Evolutionary conservation across 768 basidiomycete species (phyloP).

Genomic region (Suillus occidentalis): DNA sequence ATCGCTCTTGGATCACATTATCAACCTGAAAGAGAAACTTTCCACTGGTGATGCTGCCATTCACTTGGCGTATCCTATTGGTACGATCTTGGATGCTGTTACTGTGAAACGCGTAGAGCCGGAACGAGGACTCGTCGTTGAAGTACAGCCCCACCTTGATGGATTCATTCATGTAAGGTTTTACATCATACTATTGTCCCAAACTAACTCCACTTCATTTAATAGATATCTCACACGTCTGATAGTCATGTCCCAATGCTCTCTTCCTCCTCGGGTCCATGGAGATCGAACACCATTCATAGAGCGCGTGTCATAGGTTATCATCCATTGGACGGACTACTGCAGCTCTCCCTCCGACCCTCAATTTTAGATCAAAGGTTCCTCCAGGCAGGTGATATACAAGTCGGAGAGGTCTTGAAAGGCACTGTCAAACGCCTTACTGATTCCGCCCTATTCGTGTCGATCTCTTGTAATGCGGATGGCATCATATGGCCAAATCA

Average conservation of each 20-base stretch:
- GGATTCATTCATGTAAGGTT: slow-evolving; percentile 85
- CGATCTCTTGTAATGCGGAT: slow-evolving; percentile 84
- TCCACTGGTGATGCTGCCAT: slow-evolving; percentile 28
- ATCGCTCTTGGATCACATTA: slow-evolving; percentile 70
- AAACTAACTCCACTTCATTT: slow-evolving; percentile 11
- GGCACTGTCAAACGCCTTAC: slow-evolving; percentile 79
- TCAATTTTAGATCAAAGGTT: slow-evolving; percentile 86
- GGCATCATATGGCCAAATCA: slow-evolving; percentile 95
- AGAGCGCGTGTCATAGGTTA: slow-evolving; percentile 78
- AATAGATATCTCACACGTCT: slow-evolving; percentile 85
- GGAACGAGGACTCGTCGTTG: slow-evolving; percentile 80
- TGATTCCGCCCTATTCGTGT: slow-evolving; percentile 80
- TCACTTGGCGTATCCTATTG: slow-evolving; percentile 70
- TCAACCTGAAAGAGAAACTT: slow-evolving; percentile 48
- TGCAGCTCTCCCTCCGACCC: slow-evolving; percentile 84
- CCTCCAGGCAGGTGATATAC: slow-evolving; percentile 77
- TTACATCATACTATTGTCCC: slow-evolving; percentile 3
- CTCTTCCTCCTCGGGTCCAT: slow-evolving; percentile 70
- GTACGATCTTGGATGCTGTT: slow-evolving; percentile 69
- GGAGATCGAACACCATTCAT: slow-evolving; percentile 67
- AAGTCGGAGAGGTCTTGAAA: slow-evolving; percentile 84
- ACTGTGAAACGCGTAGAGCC: slow-evolving; percentile 72
- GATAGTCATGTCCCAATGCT: slow-evolving; percentile 85
- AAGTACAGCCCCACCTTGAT: slow-evolving; percentile 55
- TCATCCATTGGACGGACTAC: slow-evolving; percentile 80